These are phyloP conservation scores for Eucalyptus cloeziana DNA, from an alignment of 345 rosid species.

Conservation along the genomic window DNA sequence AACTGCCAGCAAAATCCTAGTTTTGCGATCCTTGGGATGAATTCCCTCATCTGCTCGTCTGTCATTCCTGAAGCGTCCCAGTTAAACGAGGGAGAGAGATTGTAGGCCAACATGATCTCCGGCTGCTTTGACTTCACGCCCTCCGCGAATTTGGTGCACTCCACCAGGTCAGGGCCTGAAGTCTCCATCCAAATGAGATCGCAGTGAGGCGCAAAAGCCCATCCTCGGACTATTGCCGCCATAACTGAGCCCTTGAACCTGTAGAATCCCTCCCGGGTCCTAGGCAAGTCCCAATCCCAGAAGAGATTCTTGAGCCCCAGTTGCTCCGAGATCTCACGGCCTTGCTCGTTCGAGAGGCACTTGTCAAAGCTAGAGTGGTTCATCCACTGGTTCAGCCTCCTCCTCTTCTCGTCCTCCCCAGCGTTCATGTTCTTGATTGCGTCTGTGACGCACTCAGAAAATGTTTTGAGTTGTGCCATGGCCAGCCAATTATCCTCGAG, in stretches of 20 bases:
- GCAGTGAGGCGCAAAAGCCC: slow-evolving; percentile 82
- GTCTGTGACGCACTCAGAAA: slow-evolving; percentile 51
- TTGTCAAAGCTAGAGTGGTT: slow-evolving; percentile 50
- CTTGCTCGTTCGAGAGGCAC: slow-evolving; percentile 64
- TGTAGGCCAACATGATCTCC: slow-evolving; percentile 81
- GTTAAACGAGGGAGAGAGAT: slow-evolving; percentile 90
- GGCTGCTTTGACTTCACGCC: slow-evolving; percentile 65
- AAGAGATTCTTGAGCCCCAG: slow-evolving; percentile 67
- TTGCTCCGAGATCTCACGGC: slow-evolving; percentile 55
- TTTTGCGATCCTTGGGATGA: slow-evolving; percentile 74
- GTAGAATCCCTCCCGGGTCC: slow-evolving; percentile 95
- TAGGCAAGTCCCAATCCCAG: slow-evolving; percentile 97
- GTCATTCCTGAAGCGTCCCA: slow-evolving; percentile 97
- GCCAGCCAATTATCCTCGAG: slow-evolving; percentile 80
- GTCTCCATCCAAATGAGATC: slow-evolving; percentile 97
- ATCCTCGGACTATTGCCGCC: slow-evolving; percentile 80
- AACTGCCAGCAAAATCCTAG: slow-evolving; percentile 95
- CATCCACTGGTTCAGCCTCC: slow-evolving; percentile 61
- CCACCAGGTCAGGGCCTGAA: slow-evolving; percentile 65
- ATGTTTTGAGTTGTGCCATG: slow-evolving; percentile 67
- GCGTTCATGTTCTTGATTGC: slow-evolving; percentile 51
- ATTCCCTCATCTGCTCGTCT: slow-evolving; percentile 71
- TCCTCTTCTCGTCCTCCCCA: slow-evolving; percentile 46
- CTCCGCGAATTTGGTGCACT: slow-evolving; percentile 64
- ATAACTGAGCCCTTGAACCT: slow-evolving; percentile 77